Conservation (phyloP, 1,284 basidiomycete genomes). For the Tausonia pullulans region DNA sequence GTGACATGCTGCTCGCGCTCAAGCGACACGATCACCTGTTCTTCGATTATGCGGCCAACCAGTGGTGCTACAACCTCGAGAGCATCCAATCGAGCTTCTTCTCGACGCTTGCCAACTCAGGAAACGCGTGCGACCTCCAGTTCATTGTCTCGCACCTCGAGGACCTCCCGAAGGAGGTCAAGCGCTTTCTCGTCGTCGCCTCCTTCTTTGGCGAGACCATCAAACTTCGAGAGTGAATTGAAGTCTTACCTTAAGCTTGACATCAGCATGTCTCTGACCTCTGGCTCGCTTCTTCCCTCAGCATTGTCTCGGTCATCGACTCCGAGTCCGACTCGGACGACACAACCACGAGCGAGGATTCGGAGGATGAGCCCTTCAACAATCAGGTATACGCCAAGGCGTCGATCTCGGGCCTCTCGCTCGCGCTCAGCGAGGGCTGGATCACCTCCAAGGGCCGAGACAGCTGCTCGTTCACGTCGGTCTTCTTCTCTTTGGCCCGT, state of each 20-base stretch:
- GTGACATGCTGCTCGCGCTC: slow-evolving; percentile 48
- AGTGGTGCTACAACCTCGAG: slow-evolving; percentile 49
- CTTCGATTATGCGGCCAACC: slow-evolving; percentile 49
- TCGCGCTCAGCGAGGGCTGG: slow-evolving; percentile 48
- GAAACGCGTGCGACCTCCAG: slow-evolving; percentile 50
- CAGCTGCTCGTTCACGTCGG: slow-evolving; percentile 50
- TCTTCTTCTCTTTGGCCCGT: too few relatives aligned
- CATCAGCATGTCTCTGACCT: not conserved
- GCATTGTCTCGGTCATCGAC: not conserved
- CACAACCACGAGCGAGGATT: not conserved
- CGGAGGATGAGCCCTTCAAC: not conserved
- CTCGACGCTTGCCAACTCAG: slow-evolving; percentile 38
- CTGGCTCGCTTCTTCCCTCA: not conserved
- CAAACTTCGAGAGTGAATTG: not conserved
- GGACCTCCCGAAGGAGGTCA: slow-evolving; percentile 51
- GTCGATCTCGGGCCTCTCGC: slow-evolving; percentile 18
- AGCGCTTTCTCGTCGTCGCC: slow-evolving; percentile 55
- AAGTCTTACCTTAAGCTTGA: not conserved
- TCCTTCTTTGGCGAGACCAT: slow-evolving; percentile 45
- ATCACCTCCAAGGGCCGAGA: slow-evolving; percentile 48
- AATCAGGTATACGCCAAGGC: not conserved
- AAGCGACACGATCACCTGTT: slow-evolving; percentile 41
- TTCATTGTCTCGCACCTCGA: slow-evolving; percentile 49
- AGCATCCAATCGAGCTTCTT: slow-evolving; percentile 33
- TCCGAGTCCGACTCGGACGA: slow-evolving; percentile 3